Evolutionary conservation across 495 filamentous ascomycete species (phyloP), one percentile per base, ranked within the genome.

Genomic region (Daldinia caldariorum): DNA sequence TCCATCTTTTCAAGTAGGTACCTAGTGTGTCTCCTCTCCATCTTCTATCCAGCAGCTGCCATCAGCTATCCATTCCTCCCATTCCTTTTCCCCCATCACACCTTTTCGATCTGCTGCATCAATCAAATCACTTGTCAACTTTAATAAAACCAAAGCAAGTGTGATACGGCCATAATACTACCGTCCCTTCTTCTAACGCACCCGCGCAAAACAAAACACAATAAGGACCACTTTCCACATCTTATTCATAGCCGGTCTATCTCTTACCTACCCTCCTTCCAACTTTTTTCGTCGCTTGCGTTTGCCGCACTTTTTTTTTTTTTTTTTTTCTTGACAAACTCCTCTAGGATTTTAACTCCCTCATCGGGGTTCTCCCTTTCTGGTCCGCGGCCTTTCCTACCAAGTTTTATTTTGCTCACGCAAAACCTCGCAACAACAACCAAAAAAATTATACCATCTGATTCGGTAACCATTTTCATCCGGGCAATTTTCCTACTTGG

Each of bases 61-160:
- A 47, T 47, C 1, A 26, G 26, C 26, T 26, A 26, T 26, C 26
- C 26, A n/a, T n/a, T n/a, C n/a, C n/a, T n/a, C n/a, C n/a, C n/a
- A n/a, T n/a, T n/a, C 26, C 1, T 26, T 26, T 26, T 3, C 26
- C 43, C 43, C 43, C 43, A 54, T 66, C 68, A 71, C 66, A 69
- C 54, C 58, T 26, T 26, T 26, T 41, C 63, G 34, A 53, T 62
- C 50, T 51, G 61, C 65, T 63, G 58, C 55, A 68, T 68, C 58
- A 39, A 70, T 65, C 66, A 59, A 39, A 70, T 65, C 66, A 59
- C 68, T 71, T 62, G 50, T 58, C 62, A 66, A 54, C 51, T 38
- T 66, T 56, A 65, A 50, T 66, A 61, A 57, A 56, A 41, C 37
- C 34, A 45, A 43, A 63, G 45, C 22, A 53, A 53, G 49, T 53